Conservation (phyloP, 2,329 filamentous ascomycete species). For the Thielaviopsis punctulata region DNA sequence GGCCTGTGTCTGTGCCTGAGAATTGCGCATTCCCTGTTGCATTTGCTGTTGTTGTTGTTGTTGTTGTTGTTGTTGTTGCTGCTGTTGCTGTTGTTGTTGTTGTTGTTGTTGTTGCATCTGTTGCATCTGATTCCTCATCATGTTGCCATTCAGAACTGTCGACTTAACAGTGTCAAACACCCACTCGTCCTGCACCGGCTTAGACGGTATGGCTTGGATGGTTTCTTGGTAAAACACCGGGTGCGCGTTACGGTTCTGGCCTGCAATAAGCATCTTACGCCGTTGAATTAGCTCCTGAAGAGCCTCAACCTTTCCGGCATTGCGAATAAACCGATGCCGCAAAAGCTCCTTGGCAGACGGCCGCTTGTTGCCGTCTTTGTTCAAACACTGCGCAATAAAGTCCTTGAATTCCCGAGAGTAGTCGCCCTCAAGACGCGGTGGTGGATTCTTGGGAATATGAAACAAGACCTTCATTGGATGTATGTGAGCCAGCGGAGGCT, state of each 20-base stretch:
- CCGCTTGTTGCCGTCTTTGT: constrained; percentile 76
- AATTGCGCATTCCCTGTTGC: not conserved
- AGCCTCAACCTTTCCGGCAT: constrained; percentile 72
- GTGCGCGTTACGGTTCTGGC: constrained; percentile 49
- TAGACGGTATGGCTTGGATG: constrained; percentile 50
- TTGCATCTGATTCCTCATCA: not conserved
- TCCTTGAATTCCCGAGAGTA: constrained; percentile 89
- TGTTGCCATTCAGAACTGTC: constrained; percentile 21
- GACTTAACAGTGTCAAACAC: constrained; percentile 89
- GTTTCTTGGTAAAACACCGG: constrained; percentile 90
- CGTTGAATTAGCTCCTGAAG: constrained; percentile 75
- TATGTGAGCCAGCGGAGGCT: constrained; percentile 70
- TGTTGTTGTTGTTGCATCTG: not conserved
- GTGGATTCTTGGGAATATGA: constrained; percentile 73
- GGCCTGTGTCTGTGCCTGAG: not conserved
- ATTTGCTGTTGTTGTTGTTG: too few species aligned
- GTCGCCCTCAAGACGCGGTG: constrained; percentile 67
- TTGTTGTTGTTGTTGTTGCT: too few species aligned
- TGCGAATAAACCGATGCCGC: constrained; percentile 73
- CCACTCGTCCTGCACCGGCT: constrained; percentile 68
- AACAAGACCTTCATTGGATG: constrained; percentile 93
- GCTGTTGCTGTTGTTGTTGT: too few species aligned
- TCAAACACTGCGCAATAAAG: constrained; percentile 76
- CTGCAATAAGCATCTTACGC: constrained; percentile 66
- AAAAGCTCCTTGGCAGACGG: constrained; percentile 76